Evolutionary conservation across 768 basidiomycete species (phyloP), one percentile per base, ranked within the genome.

Genomic region (Saitozyma sp.): DNA sequence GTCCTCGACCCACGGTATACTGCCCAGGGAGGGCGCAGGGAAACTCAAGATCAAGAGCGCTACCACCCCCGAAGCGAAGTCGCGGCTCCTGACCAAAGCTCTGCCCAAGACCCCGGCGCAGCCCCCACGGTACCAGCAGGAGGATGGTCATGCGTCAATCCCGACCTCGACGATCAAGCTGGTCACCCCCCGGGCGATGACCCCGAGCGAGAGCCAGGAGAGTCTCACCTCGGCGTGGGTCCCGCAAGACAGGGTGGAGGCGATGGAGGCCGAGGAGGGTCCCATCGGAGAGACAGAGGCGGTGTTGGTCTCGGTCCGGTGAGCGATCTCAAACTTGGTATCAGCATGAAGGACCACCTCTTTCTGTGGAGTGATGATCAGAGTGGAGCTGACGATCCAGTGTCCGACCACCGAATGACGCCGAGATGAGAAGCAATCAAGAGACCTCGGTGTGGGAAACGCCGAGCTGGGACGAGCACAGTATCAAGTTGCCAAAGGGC

Each of bases 221-320:
- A 63, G 57, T 50, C 37, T 71, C 56, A 63, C 55, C 13, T 29
- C 29, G 29, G 29, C 29, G 29, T 29, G 29, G 29, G 29, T 29
- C 29, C 29, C 29, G 29, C 29, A 63, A 58, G 29, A 54, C 37
- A 40, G 49, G n/a, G 41, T 55, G 45, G 53, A 51, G 9, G 58
- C 19, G 20, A 45, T 63, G 16, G 70, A 53, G 16, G 64, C 64
- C n/a, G 63, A 68, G 42, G 59, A 58, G 39, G 29, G 29, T 29
- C 29, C 29, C 29, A 20, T 66, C 50, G 67, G 53, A 16, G 60
- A 65, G 52, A 67, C 64, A 7, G 74, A 79, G 58, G 68, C 73
- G n/a, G 78, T 79, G 1, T 49, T 76, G 38, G 76, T 79, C 5
- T 73, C 78, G 56, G 74, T 79, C 37, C 56, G 78, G 78, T 79